Evolutionary conservation across 352 stramenopile genomes (phyloP), one percentile per base, ranked within the genome.

Genomic region (Albugo laibachii): DNA sequence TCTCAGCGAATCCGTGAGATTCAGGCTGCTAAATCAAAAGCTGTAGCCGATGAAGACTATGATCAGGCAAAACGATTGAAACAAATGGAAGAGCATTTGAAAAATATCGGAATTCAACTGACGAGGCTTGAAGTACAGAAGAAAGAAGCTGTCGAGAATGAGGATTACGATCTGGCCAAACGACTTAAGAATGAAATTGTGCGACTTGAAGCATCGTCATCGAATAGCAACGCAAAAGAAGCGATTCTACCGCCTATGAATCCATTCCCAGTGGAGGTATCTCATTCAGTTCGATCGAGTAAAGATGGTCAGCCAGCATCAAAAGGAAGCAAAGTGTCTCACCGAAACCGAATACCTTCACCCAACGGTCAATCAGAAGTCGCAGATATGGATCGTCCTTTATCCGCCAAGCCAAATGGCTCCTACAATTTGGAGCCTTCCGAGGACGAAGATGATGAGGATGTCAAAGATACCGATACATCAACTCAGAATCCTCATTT

Each of bases 91-190:
- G 86, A 94, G 48, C 66, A 92, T 45, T 63, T 96, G 39, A 95
- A 96, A 56, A 87, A 65, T 38, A 61, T 92, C 42, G 86, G 87
- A 1, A 54, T 88, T 27, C 69, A 94, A 54, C 63, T 96, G 36
- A 76, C 84, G 11, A 62, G 80, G 11, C 63, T 96, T 0, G 80
- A 95, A 40, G 57, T 67, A 3, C 75, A 84, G 39, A 96, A 96
- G 53, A 64, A 64, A 48, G 68, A 92, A 35, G 86, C 86, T 0
- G 86, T 96, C 14, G 64, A 72, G 1, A 83, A 77, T 19, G 87
- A 96, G 57, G 86, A 96, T 52, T 96, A 96, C 46, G 86, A 96
- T 47, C 47, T 73, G 14, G 87, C 87, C 18, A 93, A 95, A 58
- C 63, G 66, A 14, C 73, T 96, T 35, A 96, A 96, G 52, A 62